Evolutionary conservation across 2,329 filamentous ascomycete genomes (phyloP), one percentile per base, ranked within the genome.

Genomic region (Sclerotinia subarctica): DNA sequence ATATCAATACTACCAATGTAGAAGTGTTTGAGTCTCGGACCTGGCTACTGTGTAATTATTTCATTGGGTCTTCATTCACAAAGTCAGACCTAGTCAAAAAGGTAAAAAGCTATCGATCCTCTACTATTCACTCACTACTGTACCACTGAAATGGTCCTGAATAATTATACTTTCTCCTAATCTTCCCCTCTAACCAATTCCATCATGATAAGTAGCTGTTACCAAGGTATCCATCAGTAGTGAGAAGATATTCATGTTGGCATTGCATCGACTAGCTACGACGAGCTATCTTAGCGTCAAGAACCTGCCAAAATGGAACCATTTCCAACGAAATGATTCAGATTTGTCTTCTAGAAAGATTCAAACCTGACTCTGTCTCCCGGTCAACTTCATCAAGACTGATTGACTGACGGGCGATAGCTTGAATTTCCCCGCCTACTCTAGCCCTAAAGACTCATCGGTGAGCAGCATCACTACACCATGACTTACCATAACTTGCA

Each of bases 361-460:
- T 51, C 47, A 63, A 63, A 29, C 15, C 42, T 47, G 38, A n/a
- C 52, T 46, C 17, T 24, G 21, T 21, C 38, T 59, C 38, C 57
- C 57, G 35, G 29, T 13, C 52, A 15, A 29, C 32, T n/a, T 54
- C 52, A 35, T 26, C 32, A 42, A 13, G 56, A 42, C 44, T 44
- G 21, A 26, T 4, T 38, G 29, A 29, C 29, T 2, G 29, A 29
- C 29, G 38, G 35, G 2, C 35, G 35, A 35, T n/a, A 24, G 2
- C 17, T 24, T 58, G 38, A 58, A 42, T 58, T 11, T 21, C 38
- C 56, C 56, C 38, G 56, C 38, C 15, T 58, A 58, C 46, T 58
- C 38, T 58, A 58, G 56, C 56, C 38, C 38, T 58, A 58, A 29
- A 58, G 38, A 58, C 42, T 21, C 47, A 46, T 59, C 57, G 57